phyloP scores from a whole-genome alignment of 2,329 filamentous ascomycete genomes.

The Fusarium cicatricum region DNA sequence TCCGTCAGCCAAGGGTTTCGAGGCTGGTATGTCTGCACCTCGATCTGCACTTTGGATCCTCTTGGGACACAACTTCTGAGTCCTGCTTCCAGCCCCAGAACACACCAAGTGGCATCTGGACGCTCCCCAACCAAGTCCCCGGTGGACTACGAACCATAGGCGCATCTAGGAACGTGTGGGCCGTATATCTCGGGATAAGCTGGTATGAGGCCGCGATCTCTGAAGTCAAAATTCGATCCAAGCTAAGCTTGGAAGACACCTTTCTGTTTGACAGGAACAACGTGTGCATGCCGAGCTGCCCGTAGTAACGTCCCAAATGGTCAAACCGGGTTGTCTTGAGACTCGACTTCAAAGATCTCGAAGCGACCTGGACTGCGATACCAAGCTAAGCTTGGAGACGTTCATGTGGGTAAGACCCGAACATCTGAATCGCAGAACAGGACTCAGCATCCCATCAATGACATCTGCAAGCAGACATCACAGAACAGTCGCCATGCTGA shows the following conservation, averaged over 20 bases:
- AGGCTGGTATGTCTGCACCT: slow-evolving; percentile 36
- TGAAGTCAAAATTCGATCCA: slow-evolving; percentile 4
- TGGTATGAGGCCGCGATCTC: slow-evolving; percentile 12
- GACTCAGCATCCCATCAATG: not conserved
- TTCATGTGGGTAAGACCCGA: slow-evolving; percentile 3
- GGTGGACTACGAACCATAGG: slow-evolving; percentile 5
- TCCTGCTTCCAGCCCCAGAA: slow-evolving; percentile 24
- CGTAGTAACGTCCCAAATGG: not conserved
- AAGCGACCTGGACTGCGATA: slow-evolving; percentile 4
- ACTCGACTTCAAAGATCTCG: slow-evolving; percentile 2
- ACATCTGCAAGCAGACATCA: not conserved
- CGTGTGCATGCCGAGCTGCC: not conserved
- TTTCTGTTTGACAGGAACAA: not conserved
- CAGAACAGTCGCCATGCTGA: not conserved
- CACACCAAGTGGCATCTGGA: slow-evolving; percentile 22
- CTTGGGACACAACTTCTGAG: slow-evolving; percentile 8
- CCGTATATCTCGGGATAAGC: slow-evolving; percentile 5
- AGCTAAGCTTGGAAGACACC: slow-evolving; percentile 15
- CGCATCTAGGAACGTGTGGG: slow-evolving; percentile 1
- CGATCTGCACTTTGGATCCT: slow-evolving; percentile 18
- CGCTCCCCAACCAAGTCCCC: slow-evolving; percentile 5
- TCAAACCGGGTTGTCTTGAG: not conserved
- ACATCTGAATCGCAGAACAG: not conserved
- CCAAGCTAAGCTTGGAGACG: slow-evolving; percentile 22
- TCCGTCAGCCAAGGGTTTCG: slow-evolving; percentile 27